Percentiles rank a stretch among this genome's conserved stretches.
phyloP scores from a whole-genome alignment of 2,329 filamentous ascomycete species.

The Penicillium sp. region DNA sequence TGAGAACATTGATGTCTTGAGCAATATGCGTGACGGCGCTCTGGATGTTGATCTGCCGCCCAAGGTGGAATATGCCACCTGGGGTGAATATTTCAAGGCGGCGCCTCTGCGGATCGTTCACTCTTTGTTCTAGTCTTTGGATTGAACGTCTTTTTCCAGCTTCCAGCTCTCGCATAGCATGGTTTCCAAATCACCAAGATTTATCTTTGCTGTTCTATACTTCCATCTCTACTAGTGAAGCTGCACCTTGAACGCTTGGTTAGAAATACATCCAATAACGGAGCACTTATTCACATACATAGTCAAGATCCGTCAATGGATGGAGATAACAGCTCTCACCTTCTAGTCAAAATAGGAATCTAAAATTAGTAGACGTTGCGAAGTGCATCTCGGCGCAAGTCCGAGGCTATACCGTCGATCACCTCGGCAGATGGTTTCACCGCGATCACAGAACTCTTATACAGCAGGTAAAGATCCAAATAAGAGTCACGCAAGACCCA shows the following conservation, averaged over 20 bases:
- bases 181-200: not conserved
- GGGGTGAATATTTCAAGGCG: constrained; percentile 20
- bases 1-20: constrained; percentile 21
- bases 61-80: constrained; percentile 21
- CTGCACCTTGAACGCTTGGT: not conserved
- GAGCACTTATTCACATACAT: too few relatives aligned
- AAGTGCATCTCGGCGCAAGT: not conserved
- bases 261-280: not conserved
- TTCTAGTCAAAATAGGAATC: not conserved
- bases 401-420: not conserved
- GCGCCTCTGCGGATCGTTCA: constrained; percentile 18
- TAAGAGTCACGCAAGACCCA: not conserved
- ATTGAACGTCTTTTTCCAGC: not conserved
- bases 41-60: constrained; percentile 21
- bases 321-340: too few relatives aligned
- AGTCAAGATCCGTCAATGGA: too few relatives aligned
- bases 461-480: not conserved
- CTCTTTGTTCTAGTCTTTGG: constrained; percentile 11
- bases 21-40: constrained; percentile 18
- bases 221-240: not conserved
- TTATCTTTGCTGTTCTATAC: not conserved
- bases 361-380: not conserved
- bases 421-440: not conserved
- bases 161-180: not conserved
- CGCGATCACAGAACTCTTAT: too few relatives aligned